Percentiles rank a stretch among this genome's conserved stretches.
Evolutionary conservation across 2,329 filamentous ascomycete species (phyloP).

Genomic region (Paecilomyces sp.): DNA sequence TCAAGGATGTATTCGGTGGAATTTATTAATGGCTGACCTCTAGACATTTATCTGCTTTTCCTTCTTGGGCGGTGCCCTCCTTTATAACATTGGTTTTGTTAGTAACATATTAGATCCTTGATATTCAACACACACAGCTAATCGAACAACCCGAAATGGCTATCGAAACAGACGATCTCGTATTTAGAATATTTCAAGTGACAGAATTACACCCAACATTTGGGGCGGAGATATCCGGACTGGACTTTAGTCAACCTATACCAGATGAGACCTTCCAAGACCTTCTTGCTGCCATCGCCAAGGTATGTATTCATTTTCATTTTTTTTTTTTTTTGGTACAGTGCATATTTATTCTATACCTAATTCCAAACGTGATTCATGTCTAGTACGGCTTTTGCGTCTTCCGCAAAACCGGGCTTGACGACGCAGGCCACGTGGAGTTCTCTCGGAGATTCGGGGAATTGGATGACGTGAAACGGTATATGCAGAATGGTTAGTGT

Average conservation of each 20-base stretch:
- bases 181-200: neutral
- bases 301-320: neutral
- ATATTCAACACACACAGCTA: neutral
- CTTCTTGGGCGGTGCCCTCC: neutral
- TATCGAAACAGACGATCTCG: neutral
- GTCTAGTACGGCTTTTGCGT: constrained; percentile 47
- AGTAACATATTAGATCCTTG: neutral
- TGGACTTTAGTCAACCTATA: neutral
- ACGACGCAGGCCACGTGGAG: constrained; percentile 45
- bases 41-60: neutral
- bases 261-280: neutral
- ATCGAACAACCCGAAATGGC: neutral
- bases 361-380: neutral
- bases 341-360: neutral
- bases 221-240: neutral
- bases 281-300: neutral
- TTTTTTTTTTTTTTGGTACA: neutral
- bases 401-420: constrained; percentile 44
- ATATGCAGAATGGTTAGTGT: constrained; percentile 23
- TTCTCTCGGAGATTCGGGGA: constrained; percentile 48
- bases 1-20: neutral
- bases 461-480: constrained; percentile 49
- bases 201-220: neutral
- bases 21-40: neutral
- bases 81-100: neutral